Evolutionary conservation across 1,284 basidiomycete species (phyloP).

Genomic region (Flammula alnicola): DNA sequence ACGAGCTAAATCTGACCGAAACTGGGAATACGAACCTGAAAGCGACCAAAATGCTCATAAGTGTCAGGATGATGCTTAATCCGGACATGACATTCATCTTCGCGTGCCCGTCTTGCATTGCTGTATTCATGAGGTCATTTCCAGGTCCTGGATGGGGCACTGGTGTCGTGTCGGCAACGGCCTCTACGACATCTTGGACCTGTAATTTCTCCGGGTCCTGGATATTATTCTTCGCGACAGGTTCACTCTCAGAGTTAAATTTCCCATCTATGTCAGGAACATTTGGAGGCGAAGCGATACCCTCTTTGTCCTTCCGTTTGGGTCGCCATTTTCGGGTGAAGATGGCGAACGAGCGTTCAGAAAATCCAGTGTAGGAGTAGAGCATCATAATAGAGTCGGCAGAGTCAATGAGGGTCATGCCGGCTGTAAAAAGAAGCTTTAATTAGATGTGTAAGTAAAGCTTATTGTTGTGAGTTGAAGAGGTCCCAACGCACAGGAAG

Average conservation of each 20-base stretch:
- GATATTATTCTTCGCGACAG: too few species aligned
- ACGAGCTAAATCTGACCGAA: background rate
- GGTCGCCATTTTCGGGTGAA: constrained; percentile 39
- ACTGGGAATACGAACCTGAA: constrained; percentile 58
- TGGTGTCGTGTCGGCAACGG: too few species aligned
- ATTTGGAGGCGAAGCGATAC: too few species aligned
- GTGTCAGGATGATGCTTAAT: constrained; percentile 79
- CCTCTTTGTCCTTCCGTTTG: background rate
- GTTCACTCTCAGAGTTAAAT: too few species aligned
- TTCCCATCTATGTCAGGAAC: too few species aligned
- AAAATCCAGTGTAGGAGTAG: constrained; percentile 81
- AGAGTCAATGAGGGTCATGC: constrained; percentile 86
- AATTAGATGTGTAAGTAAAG: too few species aligned
- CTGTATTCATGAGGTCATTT: background rate
- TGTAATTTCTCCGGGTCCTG: too few species aligned
- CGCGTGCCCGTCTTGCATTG: constrained; percentile 34
- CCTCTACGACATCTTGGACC: too few species aligned
- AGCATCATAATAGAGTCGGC: constrained; percentile 86
- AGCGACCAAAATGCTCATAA: constrained; percentile 84
- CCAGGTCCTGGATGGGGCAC: too few species aligned
- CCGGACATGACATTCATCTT: constrained; percentile 77
- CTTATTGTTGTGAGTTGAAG: too few species aligned
- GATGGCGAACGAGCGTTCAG: constrained; percentile 56
- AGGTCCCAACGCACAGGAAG: too few species aligned
- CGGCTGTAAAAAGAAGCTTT: constrained; percentile 85